Base-by-base conservation (phyloP, 2,329 filamentous ascomycete genomes). In the Triangularia setosa region DNA sequence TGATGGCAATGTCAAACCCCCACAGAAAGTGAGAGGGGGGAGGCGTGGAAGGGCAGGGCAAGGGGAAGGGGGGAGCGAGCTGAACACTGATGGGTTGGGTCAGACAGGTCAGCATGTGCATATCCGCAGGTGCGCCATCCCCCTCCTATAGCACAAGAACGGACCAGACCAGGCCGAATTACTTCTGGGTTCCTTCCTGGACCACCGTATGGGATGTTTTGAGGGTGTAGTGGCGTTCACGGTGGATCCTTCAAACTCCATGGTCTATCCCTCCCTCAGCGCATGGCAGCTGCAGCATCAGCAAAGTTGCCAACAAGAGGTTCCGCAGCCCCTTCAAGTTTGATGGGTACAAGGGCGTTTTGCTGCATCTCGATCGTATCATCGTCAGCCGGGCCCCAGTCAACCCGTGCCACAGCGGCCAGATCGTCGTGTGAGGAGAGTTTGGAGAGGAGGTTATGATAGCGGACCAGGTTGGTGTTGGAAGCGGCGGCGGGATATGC, bases 381-480 rank as follows among this genome's bases (percentile, higher is more conserved):
- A 58, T 85, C 83, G 60, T 84, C 82, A 52, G 78, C 78, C 48
- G 77, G 69, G 61, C 83, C 73, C 83, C 83, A 86, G 69, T 88
- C 86, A 71, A 84, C 79, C 70, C 82, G 79, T 62, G 81, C 76
- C 56, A 79, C 80, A 40, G 77, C 72, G 21, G 77, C 70, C 23
- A 74, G 75, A 28, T 81, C 77, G 61, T 85, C 80, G 16, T 79
- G 74, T 33, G 77, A 73, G 16, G 81, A 82, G 9, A 89, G 79
- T 69, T 85, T 87, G 18, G 85, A 84, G 16, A 89, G 80, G 57
- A 89, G 81, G 68, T 83, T 83, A 69, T 87, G 85, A 73, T 88
- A 89, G 62, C 83, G 84, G 58, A 83, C 79, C 24, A 85, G 74
- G 64, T 83, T 81, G 55, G 82, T 79, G 66, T 86, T 84, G 72